Percentiles rank a stretch among this genome's conserved stretches.
Conservation (phyloP, 2,329 filamentous ascomycete genomes). For the Acarospora socialis region DNA sequence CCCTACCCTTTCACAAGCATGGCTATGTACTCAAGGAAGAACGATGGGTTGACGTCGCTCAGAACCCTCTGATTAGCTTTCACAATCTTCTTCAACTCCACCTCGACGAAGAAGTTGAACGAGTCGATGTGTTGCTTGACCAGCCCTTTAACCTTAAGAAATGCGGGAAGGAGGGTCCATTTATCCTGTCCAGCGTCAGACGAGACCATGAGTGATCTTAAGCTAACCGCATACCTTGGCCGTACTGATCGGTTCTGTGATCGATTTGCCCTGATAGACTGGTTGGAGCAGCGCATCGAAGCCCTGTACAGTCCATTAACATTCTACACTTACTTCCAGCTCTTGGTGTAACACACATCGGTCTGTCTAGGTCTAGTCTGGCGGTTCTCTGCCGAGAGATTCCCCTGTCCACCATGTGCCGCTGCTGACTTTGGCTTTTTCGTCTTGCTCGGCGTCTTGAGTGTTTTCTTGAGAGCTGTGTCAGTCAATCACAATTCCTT, state of each 20-base stretch:
- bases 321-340: too few species aligned
- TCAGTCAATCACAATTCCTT: too few species aligned
- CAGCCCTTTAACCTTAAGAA: conserved; percentile 90
- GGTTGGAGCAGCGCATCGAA: conserved; percentile 54
- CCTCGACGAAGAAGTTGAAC: conserved; percentile 95
- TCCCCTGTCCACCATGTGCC: conserved; percentile 13
- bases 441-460: conserved; percentile 22
- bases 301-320: too few species aligned
- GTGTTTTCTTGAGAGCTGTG: too few species aligned
- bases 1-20: conserved; percentile 7
- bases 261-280: conserved; percentile 53
- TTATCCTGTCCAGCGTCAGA: conserved; percentile 49
- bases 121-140: conserved; percentile 98
- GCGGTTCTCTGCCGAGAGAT: too few species aligned
- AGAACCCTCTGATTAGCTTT: conserved; percentile 76
- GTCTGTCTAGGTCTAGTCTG: too few species aligned
- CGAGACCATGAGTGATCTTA: too few species aligned
- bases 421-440: conserved; percentile 17
- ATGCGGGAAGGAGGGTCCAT: conserved; percentile 93
- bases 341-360: too few species aligned
- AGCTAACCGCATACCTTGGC: conserved; percentile 34
- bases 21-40: conserved; percentile 75
- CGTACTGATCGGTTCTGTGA: conserved; percentile 56
- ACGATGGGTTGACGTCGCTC: conserved; percentile 84
- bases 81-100: conserved; percentile 93